Conservation (phyloP, 2,329 filamentous ascomycete species). For the Atkinsonella texensis region DNA sequence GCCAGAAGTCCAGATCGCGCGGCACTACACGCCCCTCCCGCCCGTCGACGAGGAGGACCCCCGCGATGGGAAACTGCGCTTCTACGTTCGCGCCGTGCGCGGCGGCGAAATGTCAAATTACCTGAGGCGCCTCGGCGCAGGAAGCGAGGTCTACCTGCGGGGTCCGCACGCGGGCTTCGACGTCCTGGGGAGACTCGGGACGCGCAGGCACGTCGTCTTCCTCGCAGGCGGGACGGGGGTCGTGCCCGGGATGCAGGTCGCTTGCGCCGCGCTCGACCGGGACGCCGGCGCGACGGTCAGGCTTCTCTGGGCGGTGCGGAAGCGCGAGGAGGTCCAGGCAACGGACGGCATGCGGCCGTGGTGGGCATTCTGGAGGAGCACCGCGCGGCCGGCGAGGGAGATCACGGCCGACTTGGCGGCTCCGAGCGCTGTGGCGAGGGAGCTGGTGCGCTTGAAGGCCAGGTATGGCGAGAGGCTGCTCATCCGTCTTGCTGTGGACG, state of each 20-base stretch:
- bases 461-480: slow-evolving; percentile 43
- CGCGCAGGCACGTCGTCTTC: slow-evolving; percentile 51
- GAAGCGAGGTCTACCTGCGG: slow-evolving; percentile 59
- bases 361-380: slow-evolving; percentile 12
- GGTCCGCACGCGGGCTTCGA: slow-evolving; percentile 65
- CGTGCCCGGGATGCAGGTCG: slow-evolving; percentile 76
- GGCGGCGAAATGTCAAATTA: slow-evolving; percentile 82
- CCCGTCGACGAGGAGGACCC: slow-evolving; percentile 22
- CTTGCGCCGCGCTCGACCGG: slow-evolving; percentile 44
- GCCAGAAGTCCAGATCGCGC: slow-evolving; percentile 81
- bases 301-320: slow-evolving; percentile 69
- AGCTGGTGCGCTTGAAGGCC: slow-evolving; percentile 51
- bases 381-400: slow-evolving; percentile 10
- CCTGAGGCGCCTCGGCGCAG: slow-evolving; percentile 50
- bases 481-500: slow-evolving; percentile 71
- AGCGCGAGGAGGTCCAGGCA: slow-evolving; percentile 40
- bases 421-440: slow-evolving; percentile 41
- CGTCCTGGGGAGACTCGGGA: slow-evolving; percentile 23
- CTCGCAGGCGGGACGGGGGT: slow-evolving; percentile 89
- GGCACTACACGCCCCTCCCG: slow-evolving; percentile 84
- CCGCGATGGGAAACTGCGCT: slow-evolving; percentile 41
- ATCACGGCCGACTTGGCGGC: slow-evolving; percentile 12
- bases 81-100: slow-evolving; percentile 67
- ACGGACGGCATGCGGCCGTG: slow-evolving; percentile 9
- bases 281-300: slow-evolving; percentile 33